Conservation (phyloP, 2,329 filamentous ascomycete species). For the Aspergillus novoparasiticus region DNA sequence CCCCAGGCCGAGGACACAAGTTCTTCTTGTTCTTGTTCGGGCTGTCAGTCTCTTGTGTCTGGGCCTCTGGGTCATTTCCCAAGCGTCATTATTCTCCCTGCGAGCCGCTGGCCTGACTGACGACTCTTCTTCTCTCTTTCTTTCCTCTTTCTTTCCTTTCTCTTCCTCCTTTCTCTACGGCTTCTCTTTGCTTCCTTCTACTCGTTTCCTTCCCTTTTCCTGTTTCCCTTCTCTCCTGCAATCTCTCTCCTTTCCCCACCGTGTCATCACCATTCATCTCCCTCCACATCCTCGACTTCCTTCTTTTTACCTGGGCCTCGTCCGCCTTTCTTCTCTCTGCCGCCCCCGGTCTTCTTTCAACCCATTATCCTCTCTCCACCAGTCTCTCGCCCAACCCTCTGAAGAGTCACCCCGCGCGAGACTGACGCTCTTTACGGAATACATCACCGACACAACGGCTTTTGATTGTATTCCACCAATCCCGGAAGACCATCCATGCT, state of each 20-base stretch:
- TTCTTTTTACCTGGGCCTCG: conserved; percentile 12
- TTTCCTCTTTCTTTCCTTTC: conserved; percentile 16
- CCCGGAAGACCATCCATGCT: background rate
- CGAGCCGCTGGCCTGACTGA: conserved; percentile 2
- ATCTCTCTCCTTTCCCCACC: conserved; percentile 19
- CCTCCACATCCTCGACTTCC: conserved; percentile 11
- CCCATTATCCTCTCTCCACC: background rate
- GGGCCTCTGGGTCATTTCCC: conserved; percentile 17
- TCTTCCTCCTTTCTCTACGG: conserved; percentile 5
- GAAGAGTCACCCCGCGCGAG: conserved; percentile 4
- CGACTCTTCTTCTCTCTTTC: conserved; percentile 17
- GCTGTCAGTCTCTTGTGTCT: conserved; percentile 16
- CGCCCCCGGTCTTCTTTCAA: conserved; percentile 12
- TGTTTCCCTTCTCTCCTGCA: background rate
- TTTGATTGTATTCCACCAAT: conserved; percentile 1
- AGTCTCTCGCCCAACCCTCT: conserved; percentile 1
- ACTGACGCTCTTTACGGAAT: conserved; percentile 3
- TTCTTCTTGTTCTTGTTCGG: conserved; percentile 11
- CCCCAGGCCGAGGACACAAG: conserved; percentile 19
- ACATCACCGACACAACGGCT: background rate
- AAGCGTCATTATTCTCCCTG: conserved; percentile 22
- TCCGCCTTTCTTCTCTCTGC: conserved; percentile 19
- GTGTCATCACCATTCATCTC: conserved; percentile 20
- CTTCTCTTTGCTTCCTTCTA: conserved; percentile 12
- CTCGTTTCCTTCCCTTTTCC: conserved; percentile 5